phyloP scores from a whole-genome alignment of 257 asterid species.

The Solanum chilense region DNA sequence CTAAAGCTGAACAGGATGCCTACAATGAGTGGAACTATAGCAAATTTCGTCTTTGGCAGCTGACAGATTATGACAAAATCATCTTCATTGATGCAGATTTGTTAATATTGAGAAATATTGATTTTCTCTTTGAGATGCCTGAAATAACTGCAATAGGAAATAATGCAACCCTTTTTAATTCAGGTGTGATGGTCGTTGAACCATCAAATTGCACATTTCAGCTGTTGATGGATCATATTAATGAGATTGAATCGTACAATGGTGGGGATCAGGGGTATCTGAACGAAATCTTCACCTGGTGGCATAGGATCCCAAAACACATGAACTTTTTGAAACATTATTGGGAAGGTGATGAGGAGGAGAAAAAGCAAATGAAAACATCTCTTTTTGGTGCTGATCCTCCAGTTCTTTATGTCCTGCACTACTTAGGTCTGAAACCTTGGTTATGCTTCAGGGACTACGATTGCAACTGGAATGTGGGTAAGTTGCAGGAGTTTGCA shows the following conservation, averaged over 20 bases:
- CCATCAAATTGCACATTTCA: constrained; percentile 84
- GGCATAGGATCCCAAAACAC: constrained; percentile 89
- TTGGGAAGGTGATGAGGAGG: constrained; percentile 72
- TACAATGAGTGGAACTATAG: constrained; percentile 94
- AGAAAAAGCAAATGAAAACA: constrained; percentile 47
- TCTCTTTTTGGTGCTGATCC: constrained; percentile 72
- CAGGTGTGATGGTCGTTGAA: constrained; percentile 90
- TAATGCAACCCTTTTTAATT: constrained; percentile 75
- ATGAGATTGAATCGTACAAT: constrained; percentile 78
- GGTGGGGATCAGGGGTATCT: constrained; percentile 96
- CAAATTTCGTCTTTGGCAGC: constrained; percentile 89
- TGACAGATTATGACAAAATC: constrained; percentile 82
- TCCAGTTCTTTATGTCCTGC: constrained; percentile 67
- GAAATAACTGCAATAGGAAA: constrained; percentile 84
- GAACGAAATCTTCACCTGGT: constrained; percentile 88
- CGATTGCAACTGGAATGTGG: constrained; percentile 90
- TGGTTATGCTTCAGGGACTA: constrained; percentile 90
- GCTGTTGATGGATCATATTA: constrained; percentile 71
- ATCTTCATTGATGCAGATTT: constrained; percentile 84
- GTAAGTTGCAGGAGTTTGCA: constrained; percentile 54
- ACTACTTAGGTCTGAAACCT: constrained; percentile 75
- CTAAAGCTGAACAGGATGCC: constrained; percentile 83
- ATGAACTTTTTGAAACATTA: constrained; percentile 84
- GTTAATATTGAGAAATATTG: constrained; percentile 64
- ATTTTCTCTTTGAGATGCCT: constrained; percentile 84